phyloP scores from a whole-genome alignment of 1,284 basidiomycete genomes.

The Takashimella koratensis region DNA sequence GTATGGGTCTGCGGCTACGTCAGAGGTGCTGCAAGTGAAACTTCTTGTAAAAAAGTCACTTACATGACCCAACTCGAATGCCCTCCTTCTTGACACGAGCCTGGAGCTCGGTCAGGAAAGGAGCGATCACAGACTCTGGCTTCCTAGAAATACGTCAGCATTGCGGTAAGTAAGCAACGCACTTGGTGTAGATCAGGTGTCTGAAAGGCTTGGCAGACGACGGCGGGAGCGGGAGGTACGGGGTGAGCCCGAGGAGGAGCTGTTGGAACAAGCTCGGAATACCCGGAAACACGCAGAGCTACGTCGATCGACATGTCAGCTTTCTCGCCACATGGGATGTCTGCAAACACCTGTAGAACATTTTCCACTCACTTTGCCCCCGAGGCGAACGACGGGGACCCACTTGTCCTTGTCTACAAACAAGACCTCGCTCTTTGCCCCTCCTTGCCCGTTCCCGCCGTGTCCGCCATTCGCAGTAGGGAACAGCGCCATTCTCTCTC shows the following conservation, averaged over 20 bases:
- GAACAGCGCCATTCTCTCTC: conserved; percentile 78
- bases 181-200: conserved; percentile 74
- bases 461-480: conserved; percentile 52
- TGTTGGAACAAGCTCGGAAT: conserved; percentile 80
- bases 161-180: conserved; percentile 31
- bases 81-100: conserved; percentile 67
- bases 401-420: conserved; percentile 71
- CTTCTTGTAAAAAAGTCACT: conserved; percentile 10
- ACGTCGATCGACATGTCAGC: too few relatives aligned
- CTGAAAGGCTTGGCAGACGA: conserved; percentile 64
- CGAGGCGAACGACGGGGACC: conserved; percentile 82
- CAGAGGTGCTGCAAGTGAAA: neutral
- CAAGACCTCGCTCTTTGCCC: conserved; percentile 62
- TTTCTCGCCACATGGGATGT: too few relatives aligned
- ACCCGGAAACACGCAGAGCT: conserved; percentile 83
- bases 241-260: conserved; percentile 67
- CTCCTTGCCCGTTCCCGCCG: conserved; percentile 33
- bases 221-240: conserved; percentile 72
- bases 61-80: conserved; percentile 75
- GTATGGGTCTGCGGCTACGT: conserved; percentile 54
- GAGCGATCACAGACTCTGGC: conserved; percentile 83
- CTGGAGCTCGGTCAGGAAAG: conserved; percentile 76
- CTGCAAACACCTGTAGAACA: too few relatives aligned
- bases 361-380: conserved; percentile 62
- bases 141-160: conserved; percentile 53